These are phyloP conservation scores for Tetratostichococcus sp. DNA, from an alignment of 139 green algal genomes.

Conservation along the genomic window DNA sequence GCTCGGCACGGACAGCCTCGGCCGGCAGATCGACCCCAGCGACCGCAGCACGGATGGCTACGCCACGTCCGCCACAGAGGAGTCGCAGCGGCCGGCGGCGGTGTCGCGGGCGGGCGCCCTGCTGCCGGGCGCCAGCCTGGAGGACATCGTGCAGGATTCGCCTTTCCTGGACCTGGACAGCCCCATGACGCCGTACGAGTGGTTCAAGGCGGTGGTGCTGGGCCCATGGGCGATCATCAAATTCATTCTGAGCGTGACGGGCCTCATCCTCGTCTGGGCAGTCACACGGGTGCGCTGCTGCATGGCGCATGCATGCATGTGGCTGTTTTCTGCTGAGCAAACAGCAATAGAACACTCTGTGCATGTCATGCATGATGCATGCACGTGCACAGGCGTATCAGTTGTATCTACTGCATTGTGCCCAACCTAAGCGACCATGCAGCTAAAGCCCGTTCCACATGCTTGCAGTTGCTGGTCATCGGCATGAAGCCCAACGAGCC, in stretches of 20 bases:
- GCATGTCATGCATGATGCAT: too few relatives aligned
- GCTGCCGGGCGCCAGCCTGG: background rate
- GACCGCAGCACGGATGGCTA: background rate
- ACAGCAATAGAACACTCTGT: too few relatives aligned
- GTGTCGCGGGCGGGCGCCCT: background rate
- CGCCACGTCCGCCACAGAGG: background rate
- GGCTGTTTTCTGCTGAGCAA: too few relatives aligned
- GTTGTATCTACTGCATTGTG: too few relatives aligned
- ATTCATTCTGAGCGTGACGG: background rate
- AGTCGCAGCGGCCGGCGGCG: background rate
- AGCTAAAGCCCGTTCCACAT: too few relatives aligned
- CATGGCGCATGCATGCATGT: background rate
- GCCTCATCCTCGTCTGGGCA: background rate
- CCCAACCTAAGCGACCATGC: too few relatives aligned
- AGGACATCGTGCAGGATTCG: slow-evolving; percentile 13
- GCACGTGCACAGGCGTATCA: background rate
- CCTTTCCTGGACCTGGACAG: slow-evolving; percentile 40
- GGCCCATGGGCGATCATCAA: slow-evolving; percentile 24
- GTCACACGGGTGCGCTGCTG: background rate
- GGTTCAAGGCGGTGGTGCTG: slow-evolving; percentile 33
- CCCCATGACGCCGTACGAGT: slow-evolving; percentile 38
- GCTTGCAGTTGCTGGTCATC: slow-evolving; percentile 22
- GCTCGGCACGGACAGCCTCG: background rate
- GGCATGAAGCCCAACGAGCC: slow-evolving; percentile 22
- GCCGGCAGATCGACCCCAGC: background rate